Evolutionary conservation across 768 basidiomycete genomes (phyloP).

Genomic region (Naganishia vishniacii): DNA sequence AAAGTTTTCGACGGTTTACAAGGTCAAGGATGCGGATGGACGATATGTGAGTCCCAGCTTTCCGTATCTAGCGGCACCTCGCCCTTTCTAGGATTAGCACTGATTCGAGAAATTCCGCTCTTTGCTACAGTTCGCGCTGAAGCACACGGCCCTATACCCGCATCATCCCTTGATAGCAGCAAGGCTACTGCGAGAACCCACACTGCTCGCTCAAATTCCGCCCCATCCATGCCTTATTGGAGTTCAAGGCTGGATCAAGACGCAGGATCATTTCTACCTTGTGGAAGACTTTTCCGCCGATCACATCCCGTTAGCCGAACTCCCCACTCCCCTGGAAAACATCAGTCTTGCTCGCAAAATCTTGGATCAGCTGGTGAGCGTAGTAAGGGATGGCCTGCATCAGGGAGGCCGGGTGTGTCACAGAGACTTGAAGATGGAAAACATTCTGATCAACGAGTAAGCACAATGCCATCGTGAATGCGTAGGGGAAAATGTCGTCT

Average conservation of each 20-base stretch:
- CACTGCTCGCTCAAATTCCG: conserved; percentile 50
- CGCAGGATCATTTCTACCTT: conserved; percentile 51
- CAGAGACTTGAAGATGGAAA: conserved; percentile 48
- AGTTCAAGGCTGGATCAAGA: conserved; percentile 50
- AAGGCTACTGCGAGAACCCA: conserved; percentile 51
- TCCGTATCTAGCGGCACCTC: background rate
- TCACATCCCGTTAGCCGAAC: conserved; percentile 17
- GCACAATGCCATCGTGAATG: background rate
- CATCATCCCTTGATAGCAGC: conserved; percentile 53
- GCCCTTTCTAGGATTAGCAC: background rate
- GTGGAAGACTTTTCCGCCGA: conserved; percentile 35
- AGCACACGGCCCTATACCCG: conserved; percentile 51
- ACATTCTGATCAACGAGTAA: conserved; percentile 36
- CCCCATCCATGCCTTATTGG: conserved; percentile 51
- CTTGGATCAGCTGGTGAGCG: conserved; percentile 45
- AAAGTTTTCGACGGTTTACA: conserved; percentile 51
- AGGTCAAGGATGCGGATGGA: conserved; percentile 44
- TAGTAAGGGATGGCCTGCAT: conserved; percentile 30
- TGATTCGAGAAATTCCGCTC: background rate
- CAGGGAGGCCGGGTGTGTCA: conserved; percentile 43
- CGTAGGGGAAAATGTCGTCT: conserved; percentile 2
- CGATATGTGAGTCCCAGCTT: conserved; percentile 38
- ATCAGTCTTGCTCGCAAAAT: conserved; percentile 36
- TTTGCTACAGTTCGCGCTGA: conserved; percentile 49
- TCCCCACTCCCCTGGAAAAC: background rate